A percentile compares a stretch with the other conserved stretches of the same genome.
phyloP scores from a whole-genome alignment of 352 stramenopile species.

The Phytophthora vignae region DNA sequence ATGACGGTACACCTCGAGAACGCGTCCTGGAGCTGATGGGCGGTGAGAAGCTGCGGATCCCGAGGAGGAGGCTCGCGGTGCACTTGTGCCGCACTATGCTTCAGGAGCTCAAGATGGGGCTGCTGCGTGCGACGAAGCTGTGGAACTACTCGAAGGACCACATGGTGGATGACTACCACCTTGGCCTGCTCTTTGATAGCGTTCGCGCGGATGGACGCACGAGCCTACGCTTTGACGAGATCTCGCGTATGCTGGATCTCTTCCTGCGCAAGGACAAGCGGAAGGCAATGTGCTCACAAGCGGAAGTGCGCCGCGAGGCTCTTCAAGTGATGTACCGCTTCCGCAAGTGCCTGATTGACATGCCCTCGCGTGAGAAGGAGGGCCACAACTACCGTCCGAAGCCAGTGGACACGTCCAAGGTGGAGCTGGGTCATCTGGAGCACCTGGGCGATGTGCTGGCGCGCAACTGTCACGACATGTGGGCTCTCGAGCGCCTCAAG shows the following conservation, averaged over 20 bases:
- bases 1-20: constrained; percentile 46
- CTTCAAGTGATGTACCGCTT: constrained; percentile 91
- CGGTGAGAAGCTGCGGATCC: constrained; percentile 86
- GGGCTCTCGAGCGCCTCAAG: constrained; percentile 84
- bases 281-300: constrained; percentile 71
- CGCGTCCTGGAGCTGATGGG: constrained; percentile 83
- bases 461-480: constrained; percentile 90
- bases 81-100: constrained; percentile 75
- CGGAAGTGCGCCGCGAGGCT: constrained; percentile 76
- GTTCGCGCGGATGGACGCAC: constrained; percentile 73
- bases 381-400: constrained; percentile 90
- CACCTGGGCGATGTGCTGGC: constrained; percentile 80
- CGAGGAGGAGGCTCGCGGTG: constrained; percentile 71
- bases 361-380: constrained; percentile 90
- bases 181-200: constrained; percentile 81
- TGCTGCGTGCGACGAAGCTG: constrained; percentile 83
- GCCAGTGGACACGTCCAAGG: constrained; percentile 76
- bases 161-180: constrained; percentile 86
- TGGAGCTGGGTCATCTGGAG: constrained; percentile 80
- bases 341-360: constrained; percentile 89
- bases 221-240: constrained; percentile 86
- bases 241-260: constrained; percentile 86
- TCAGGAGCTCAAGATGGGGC: constrained; percentile 75
- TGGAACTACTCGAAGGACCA: constrained; percentile 84
- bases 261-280: constrained; percentile 85